Evolutionary conservation across 305 asterid genomes (phyloP).

Genomic region (Plantago coronopus): DNA sequence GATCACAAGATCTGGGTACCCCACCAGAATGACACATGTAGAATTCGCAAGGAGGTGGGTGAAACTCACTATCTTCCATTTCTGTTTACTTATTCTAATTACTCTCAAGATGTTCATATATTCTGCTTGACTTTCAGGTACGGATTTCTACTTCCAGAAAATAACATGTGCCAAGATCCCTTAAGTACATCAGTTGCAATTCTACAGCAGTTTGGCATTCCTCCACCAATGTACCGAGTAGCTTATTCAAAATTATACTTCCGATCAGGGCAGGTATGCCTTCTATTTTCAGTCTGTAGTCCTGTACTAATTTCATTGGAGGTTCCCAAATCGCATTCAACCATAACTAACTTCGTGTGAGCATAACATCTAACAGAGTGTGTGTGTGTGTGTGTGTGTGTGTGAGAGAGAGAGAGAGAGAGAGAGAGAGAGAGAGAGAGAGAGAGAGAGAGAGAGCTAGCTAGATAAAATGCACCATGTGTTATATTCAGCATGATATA

Average conservation of each 20-base stretch:
- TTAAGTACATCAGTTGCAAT: conserved; percentile 46
- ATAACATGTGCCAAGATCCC: conserved; percentile 50
- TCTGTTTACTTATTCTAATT: conserved; percentile 23
- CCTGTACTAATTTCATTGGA: conserved; percentile 7
- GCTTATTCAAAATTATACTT: conserved; percentile 49
- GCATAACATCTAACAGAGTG: no score
- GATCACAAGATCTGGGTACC: conserved; percentile 87
- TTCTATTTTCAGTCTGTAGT: background rate
- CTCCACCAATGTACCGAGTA: conserved; percentile 56
- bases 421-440: no score
- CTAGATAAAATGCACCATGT: no score
- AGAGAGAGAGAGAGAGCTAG: no score
- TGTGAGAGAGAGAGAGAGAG: no score
- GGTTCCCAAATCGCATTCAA: no score
- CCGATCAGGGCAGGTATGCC: conserved; percentile 52
- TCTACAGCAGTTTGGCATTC: conserved; percentile 55
- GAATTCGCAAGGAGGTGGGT: conserved; percentile 84
- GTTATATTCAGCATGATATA: no score
- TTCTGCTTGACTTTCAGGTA: conserved; percentile 54
- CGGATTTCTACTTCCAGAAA: conserved; percentile 58
- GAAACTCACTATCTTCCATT: conserved; percentile 12
- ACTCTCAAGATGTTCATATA: conserved; percentile 19
- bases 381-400: no score
- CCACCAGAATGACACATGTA: conserved; percentile 80
- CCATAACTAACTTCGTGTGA: no score